phyloP scores from a whole-genome alignment of 345 rosid genomes.

The Citrus medica region DNA sequence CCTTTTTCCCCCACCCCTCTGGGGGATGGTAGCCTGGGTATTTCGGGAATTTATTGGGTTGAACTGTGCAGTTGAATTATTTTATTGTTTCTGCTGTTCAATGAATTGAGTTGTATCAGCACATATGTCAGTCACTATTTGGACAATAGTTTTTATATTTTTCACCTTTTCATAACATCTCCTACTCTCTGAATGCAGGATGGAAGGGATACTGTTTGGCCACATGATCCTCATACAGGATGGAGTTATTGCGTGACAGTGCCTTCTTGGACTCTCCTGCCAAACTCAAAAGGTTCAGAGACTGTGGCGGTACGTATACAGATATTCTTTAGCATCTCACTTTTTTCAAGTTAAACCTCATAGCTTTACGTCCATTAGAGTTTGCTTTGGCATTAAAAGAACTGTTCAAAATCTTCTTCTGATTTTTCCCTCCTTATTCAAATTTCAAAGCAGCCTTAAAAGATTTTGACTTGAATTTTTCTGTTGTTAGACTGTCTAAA shows the following conservation, averaged over 20 bases:
- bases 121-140: not conserved
- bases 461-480: not conserved
- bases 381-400: not conserved
- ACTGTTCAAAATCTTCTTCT: not conserved
- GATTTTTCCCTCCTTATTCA: not conserved
- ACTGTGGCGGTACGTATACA: slow-evolving; percentile 54
- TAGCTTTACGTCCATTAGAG: not conserved
- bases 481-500: not conserved
- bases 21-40: not conserved
- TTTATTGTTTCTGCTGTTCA: not conserved
- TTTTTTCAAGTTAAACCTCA: not conserved
- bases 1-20: not conserved
- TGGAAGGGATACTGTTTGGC: slow-evolving; percentile 72
- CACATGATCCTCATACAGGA: slow-evolving; percentile 73
- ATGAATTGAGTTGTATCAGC: not conserved
- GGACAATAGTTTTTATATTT: not conserved
- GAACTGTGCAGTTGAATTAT: not conserved
- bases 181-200: slow-evolving; percentile 41
- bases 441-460: not conserved
- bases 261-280: slow-evolving; percentile 68
- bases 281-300: slow-evolving; percentile 61
- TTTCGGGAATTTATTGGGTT: not conserved
- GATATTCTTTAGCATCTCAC: not conserved
- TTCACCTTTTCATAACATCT: not conserved
- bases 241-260: slow-evolving; percentile 89